These are phyloP conservation scores for Phellinidium pouzarii DNA, from an alignment of 1,284 basidiomycete species.

Conservation along the genomic window DNA sequence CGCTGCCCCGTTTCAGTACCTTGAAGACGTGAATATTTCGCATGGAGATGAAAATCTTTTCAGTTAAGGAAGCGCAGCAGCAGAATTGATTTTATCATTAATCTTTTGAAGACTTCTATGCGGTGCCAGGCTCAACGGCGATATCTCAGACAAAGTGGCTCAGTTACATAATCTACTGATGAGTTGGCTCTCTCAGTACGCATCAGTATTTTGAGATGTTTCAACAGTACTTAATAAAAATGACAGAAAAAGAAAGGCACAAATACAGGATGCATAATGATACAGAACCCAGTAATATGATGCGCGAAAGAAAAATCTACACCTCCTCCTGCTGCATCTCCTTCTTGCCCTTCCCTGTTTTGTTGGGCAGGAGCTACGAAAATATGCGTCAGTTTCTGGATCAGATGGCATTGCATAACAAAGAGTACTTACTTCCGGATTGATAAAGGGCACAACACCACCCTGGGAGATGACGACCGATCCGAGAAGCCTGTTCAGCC, in stretches of 20 bases:
- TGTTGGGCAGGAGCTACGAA: slow-evolving; percentile 51
- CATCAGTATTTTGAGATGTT: too few relatives aligned
- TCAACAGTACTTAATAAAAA: background rate
- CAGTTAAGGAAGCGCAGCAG: too few relatives aligned
- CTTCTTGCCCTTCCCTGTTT: slow-evolving; percentile 23
- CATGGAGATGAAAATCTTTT: too few relatives aligned
- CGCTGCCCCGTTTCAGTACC: too few relatives aligned
- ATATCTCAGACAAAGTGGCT: too few relatives aligned
- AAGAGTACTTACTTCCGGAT: slow-evolving; percentile 33
- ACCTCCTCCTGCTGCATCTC: slow-evolving; percentile 22
- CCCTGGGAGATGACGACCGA: slow-evolving; percentile 83
- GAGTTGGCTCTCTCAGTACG: too few relatives aligned
- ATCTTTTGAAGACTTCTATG: too few relatives aligned
- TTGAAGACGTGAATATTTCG: too few relatives aligned
- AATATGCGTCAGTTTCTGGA: background rate
- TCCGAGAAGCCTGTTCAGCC: slow-evolving; percentile 67
- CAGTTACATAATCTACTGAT: too few relatives aligned
- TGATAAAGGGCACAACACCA: slow-evolving; percentile 72
- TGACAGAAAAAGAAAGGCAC: slow-evolving; percentile 1
- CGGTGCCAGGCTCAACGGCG: too few relatives aligned
- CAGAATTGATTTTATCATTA: too few relatives aligned
- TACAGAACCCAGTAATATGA: slow-evolving; percentile 17
- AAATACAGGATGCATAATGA: slow-evolving; percentile 15
- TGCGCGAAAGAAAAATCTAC: slow-evolving; percentile 22
- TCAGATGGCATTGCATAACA: background rate